Evolutionary conservation across 1,139 yeast genomes (phyloP).

Genomic region (Taphrina betulina): DNA sequence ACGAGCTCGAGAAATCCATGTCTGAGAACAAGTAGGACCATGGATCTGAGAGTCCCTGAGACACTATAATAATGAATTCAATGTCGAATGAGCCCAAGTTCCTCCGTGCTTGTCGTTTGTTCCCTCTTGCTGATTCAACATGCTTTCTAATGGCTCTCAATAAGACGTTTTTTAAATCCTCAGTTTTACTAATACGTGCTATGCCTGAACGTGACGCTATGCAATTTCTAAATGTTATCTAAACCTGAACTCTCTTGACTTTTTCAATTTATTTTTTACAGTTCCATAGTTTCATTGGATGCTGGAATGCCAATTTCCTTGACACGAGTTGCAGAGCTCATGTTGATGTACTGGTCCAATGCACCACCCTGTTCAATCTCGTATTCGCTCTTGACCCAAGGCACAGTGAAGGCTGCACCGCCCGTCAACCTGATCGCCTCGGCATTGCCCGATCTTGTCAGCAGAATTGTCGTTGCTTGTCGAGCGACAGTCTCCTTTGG

Average conservation of each 20-base stretch:
- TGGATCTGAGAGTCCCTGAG: too few species aligned
- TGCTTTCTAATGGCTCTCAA: too few species aligned
- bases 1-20: constrained; percentile 36
- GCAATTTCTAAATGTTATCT: too few species aligned
- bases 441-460: constrained; percentile 53
- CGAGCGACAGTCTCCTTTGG: constrained; percentile 51
- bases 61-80: too few species aligned
- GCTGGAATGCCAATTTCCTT: constrained; percentile 9
- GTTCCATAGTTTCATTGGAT: constrained; percentile 15
- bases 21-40: constrained; percentile 9
- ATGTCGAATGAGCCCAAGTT: too few species aligned
- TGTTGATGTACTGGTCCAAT: constrained; percentile 1
- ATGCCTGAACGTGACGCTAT: too few species aligned
- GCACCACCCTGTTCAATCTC: constrained; percentile 37
- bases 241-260: too few species aligned
- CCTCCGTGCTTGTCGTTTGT: too few species aligned
- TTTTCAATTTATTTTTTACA: too few species aligned
- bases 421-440: constrained; percentile 80
- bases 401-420: constrained; percentile 62
- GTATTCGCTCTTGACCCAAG: constrained; percentile 79
- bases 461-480: constrained; percentile 71
- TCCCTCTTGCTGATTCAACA: too few species aligned
- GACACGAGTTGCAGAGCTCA: constrained; percentile 11
- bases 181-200: too few species aligned
- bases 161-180: too few species aligned